A percentile compares a stretch with the other conserved stretches of the same genome.
Evolutionary conservation across 1,284 basidiomycete species (phyloP).

Genomic region (Xerocomus nothofagi): DNA sequence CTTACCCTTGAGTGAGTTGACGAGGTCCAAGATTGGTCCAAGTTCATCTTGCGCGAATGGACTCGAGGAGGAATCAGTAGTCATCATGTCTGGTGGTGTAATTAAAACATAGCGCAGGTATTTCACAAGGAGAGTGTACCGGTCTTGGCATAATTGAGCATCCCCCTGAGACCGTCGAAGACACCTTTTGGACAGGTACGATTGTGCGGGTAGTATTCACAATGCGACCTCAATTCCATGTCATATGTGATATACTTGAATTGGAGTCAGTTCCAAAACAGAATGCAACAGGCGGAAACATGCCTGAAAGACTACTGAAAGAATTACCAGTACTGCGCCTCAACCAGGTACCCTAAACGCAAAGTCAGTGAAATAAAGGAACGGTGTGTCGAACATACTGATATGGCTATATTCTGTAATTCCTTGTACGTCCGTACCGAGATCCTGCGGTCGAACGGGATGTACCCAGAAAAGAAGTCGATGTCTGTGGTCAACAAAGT

Average conservation of each 20-base stretch:
- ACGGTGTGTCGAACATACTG: slow-evolving; percentile 6
- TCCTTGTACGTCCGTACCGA: slow-evolving; percentile 3
- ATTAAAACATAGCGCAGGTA: background rate
- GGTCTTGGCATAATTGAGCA: slow-evolving; percentile 19
- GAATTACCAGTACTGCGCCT: slow-evolving; percentile 17
- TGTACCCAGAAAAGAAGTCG: slow-evolving; percentile 24
- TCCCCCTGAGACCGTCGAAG: slow-evolving; percentile 15
- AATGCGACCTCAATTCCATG: slow-evolving; percentile 14
- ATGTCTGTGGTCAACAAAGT: slow-evolving; percentile 20
- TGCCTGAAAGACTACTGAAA: background rate
- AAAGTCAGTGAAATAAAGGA: slow-evolving; percentile 2
- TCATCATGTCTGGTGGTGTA: slow-evolving; percentile 15
- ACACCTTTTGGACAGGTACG: slow-evolving; percentile 1
- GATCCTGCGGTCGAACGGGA: background rate
- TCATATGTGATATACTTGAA: background rate
- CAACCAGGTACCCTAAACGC: slow-evolving; percentile 16
- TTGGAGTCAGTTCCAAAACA: background rate
- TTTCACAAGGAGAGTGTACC: slow-evolving; percentile 1
- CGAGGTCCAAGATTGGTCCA: slow-evolving; percentile 9
- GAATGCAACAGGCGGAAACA: background rate
- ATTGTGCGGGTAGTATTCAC: slow-evolving; percentile 20
- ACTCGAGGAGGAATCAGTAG: slow-evolving; percentile 20
- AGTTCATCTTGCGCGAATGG: slow-evolving; percentile 20
- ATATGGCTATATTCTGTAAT: slow-evolving; percentile 10
- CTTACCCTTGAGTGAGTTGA: slow-evolving; percentile 22